Conservation (phyloP, 2,329 filamentous ascomycete species). For the Pezicula radicicola region DNA sequence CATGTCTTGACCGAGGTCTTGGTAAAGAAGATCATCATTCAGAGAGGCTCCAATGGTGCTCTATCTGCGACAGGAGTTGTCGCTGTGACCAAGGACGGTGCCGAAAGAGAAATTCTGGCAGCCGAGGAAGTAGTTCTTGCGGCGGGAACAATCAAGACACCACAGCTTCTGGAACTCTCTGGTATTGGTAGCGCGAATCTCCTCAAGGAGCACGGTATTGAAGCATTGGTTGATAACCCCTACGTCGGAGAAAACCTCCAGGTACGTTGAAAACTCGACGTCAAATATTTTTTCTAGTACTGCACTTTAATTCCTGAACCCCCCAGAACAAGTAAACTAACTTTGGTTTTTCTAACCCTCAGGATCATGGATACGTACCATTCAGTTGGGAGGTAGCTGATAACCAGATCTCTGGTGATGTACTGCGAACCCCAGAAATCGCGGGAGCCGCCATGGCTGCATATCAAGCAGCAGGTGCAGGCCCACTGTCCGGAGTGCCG, state of each 20-base stretch:
- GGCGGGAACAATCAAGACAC: conserved; percentile 23
- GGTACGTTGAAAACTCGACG: background rate
- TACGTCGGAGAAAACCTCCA: conserved; percentile 24
- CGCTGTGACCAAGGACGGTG: conserved; percentile 6
- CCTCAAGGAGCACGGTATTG: conserved; percentile 16
- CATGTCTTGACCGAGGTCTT: conserved; percentile 82
- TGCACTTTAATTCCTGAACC: no score
- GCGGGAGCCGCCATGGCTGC: conserved; percentile 9
- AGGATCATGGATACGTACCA: conserved; percentile 3
- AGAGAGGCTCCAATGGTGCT: background rate
- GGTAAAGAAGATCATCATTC: conserved; percentile 63
- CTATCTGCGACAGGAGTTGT: conserved; percentile 6
- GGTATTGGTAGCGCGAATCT: conserved; percentile 22
- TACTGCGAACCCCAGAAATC: conserved; percentile 5
- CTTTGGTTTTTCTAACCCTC: no score
- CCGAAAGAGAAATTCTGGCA: conserved; percentile 12
- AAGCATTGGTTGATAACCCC: conserved; percentile 12
- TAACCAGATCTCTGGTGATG: conserved; percentile 2
- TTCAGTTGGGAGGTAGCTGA: conserved; percentile 5
- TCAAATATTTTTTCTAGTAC: background rate
- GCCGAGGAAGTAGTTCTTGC: conserved; percentile 25
- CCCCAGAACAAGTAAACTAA: no score
- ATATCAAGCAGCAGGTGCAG: conserved; percentile 9
- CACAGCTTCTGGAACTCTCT: conserved; percentile 30
- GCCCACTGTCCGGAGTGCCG: conserved; percentile 8